These are phyloP conservation scores for Cymbopogon flexuosus DNA, from an alignment of 202 grass and related monocot genomes.

Conservation along the genomic window DNA sequence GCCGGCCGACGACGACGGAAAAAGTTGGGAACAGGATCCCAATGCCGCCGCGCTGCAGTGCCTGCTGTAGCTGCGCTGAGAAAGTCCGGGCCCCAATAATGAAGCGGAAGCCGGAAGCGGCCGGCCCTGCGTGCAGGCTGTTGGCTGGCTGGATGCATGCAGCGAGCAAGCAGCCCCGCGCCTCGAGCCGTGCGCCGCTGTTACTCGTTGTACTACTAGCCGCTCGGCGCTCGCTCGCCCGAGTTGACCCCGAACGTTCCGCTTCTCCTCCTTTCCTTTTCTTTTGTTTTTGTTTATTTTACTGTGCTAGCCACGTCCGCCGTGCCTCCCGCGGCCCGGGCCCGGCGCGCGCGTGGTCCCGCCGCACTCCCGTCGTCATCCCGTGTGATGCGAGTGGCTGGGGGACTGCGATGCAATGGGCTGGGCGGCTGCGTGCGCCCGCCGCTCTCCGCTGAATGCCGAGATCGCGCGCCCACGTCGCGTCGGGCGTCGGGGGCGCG, in stretches of 20 bases:
- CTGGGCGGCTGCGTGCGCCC: not conserved
- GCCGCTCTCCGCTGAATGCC: not conserved
- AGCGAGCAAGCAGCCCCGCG: conserved; percentile 1
- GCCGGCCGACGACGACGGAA: not conserved
- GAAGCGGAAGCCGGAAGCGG: conserved; percentile 32
- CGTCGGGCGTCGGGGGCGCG: not conserved
- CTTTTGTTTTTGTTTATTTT: not conserved
- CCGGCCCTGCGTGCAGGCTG: not conserved
- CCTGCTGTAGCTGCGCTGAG: conserved; percentile 8
- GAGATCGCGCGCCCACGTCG: not conserved
- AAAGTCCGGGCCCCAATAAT: conserved; percentile 47
- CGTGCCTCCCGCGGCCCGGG: conserved; percentile 23
- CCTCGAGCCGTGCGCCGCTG: conserved; percentile 58
- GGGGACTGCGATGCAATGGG: too few species aligned
- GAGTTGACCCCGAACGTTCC: conserved; percentile 14
- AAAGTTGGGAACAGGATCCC: conserved; percentile 35
- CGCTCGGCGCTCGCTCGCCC: not conserved
- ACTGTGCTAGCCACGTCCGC: conserved; percentile 14
- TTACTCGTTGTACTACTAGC: conserved; percentile 15
- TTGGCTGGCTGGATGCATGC: not conserved
- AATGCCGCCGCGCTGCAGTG: conserved; percentile 44
- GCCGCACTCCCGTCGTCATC: not conserved
- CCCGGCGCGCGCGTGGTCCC: not conserved
- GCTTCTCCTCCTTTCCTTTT: not conserved
- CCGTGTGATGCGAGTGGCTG: not conserved